phyloP scores from a whole-genome alignment of 257 asterid genomes.

The Thymus quinquecostatus region DNA sequence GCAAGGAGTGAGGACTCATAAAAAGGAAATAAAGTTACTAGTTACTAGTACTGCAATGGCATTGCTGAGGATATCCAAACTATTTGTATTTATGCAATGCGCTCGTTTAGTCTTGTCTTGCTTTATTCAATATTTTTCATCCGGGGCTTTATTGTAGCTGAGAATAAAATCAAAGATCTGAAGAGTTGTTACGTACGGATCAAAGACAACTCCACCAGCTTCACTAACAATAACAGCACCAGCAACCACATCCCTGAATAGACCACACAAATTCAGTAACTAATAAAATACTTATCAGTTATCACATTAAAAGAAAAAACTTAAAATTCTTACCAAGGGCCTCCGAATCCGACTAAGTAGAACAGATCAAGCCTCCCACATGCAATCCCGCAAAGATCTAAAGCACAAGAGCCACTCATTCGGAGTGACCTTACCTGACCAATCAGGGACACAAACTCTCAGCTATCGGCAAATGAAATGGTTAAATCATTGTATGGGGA shows the following conservation, averaged over 20 bases:
- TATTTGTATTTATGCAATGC: too few species aligned
- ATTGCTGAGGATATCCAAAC: not conserved
- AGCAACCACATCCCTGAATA: slow-evolving; percentile 82
- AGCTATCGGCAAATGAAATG: slow-evolving; percentile 10
- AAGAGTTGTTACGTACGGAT: slow-evolving; percentile 64
- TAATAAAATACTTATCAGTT: slow-evolving; percentile 6
- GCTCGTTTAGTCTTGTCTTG: not conserved
- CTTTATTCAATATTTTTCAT: not conserved
- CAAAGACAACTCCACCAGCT: slow-evolving; percentile 82
- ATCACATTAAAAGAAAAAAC: not conserved
- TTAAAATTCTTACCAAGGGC: slow-evolving; percentile 64
- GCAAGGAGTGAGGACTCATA: not conserved
- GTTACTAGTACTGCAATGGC: not conserved
- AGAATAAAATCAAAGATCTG: not conserved
- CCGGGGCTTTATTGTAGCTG: not conserved
- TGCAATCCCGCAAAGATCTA: slow-evolving; percentile 84
- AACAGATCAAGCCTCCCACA: slow-evolving; percentile 84
- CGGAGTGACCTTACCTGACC: slow-evolving; percentile 82
- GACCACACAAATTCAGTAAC: slow-evolving; percentile 18
- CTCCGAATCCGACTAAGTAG: slow-evolving; percentile 82
- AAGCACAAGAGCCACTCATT: slow-evolving; percentile 89
- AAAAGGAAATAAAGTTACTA: not conserved
- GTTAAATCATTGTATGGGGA: slow-evolving; percentile 3
- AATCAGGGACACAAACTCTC: slow-evolving; percentile 21
- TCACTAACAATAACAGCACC: slow-evolving; percentile 83